Conservation (phyloP, 345 rosid species). For the Lumnitzera racemosa region DNA sequence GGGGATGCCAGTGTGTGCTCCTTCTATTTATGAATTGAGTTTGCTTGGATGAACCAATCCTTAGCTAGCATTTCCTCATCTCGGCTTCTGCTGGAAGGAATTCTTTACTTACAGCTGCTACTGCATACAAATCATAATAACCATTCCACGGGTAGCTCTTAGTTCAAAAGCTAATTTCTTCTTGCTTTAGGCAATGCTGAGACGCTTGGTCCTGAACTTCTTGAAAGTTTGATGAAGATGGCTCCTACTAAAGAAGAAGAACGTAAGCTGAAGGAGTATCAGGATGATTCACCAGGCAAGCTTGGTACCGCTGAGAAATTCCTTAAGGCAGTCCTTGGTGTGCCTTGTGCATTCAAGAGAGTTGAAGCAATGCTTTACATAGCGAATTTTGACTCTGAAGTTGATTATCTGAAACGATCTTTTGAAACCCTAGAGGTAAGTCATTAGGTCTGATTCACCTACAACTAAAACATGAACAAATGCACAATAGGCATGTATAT, state of each 20-base stretch:
- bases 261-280: slow-evolving; percentile 65
- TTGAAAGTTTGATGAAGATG: slow-evolving; percentile 88
- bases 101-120: too few species aligned
- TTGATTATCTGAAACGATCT: slow-evolving; percentile 75
- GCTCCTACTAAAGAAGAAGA: slow-evolving; percentile 96
- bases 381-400: slow-evolving; percentile 83
- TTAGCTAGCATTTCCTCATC: too few species aligned
- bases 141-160: too few species aligned
- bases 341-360: slow-evolving; percentile 91
- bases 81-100: too few species aligned
- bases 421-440: slow-evolving; percentile 90
- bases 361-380: slow-evolving; percentile 82
- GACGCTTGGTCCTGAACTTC: slow-evolving; percentile 89
- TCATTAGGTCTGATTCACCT: not conserved
- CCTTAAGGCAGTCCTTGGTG: slow-evolving; percentile 75
- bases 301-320: slow-evolving; percentile 92
- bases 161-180: too few species aligned
- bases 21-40: too few species aligned
- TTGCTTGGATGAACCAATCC: too few species aligned
- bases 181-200: slow-evolving; percentile 65
- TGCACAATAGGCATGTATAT: too few species aligned
- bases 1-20: too few species aligned
- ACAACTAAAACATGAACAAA: not conserved
- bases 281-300: slow-evolving; percentile 70
- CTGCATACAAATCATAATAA: too few species aligned